Evolutionary conservation across 2,329 filamentous ascomycete species (phyloP).

Genomic region (Lecanicillium sp.): DNA sequence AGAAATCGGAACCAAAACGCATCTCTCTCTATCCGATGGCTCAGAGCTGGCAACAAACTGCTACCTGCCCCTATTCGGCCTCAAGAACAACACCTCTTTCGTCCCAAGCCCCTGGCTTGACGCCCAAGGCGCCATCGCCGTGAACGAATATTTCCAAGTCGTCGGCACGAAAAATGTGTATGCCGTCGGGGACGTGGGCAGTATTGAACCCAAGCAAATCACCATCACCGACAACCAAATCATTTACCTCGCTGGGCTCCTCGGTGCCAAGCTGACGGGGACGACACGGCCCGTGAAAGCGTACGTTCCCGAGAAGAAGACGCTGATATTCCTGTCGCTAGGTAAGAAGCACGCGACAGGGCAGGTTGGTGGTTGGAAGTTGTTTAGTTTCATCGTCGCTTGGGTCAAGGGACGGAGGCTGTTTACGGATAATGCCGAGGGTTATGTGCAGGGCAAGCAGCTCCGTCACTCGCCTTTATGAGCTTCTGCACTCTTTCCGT

Average conservation of each 20-base stretch:
- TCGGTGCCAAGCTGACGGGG: constrained; percentile 23
- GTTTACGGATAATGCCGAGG: constrained; percentile 26
- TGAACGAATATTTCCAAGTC: constrained; percentile 29
- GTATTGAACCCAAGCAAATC: constrained; percentile 34
- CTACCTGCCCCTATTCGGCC: constrained; percentile 40
- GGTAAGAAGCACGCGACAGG: constrained; percentile 25
- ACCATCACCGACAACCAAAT: constrained; percentile 28
- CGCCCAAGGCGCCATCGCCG: constrained; percentile 25
- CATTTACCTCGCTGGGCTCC: constrained; percentile 25
- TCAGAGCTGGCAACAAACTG: constrained; percentile 29
- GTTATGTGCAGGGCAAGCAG: constrained; percentile 25
- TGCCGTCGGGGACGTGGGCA: constrained; percentile 36
- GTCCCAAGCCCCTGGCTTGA: constrained; percentile 29
- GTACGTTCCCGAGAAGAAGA: constrained; percentile 22
- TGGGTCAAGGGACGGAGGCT: constrained; percentile 29
- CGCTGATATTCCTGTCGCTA: constrained; percentile 25
- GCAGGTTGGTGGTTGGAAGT: constrained; percentile 28
- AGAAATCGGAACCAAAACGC: constrained; percentile 11
- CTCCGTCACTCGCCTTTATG: constrained; percentile 25
- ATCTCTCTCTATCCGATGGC: constrained; percentile 26
- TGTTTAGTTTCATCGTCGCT: constrained; percentile 26
- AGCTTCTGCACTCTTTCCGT: neutral
- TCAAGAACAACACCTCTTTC: constrained; percentile 37
- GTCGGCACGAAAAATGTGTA: constrained; percentile 32
- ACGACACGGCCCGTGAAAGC: neutral